A percentile compares a stretch with the other conserved stretches of the same genome.
These are phyloP conservation scores for Penicillium bovifimosum DNA, from an alignment of 495 filamentous ascomycete species.

Conservation along the genomic window DNA sequence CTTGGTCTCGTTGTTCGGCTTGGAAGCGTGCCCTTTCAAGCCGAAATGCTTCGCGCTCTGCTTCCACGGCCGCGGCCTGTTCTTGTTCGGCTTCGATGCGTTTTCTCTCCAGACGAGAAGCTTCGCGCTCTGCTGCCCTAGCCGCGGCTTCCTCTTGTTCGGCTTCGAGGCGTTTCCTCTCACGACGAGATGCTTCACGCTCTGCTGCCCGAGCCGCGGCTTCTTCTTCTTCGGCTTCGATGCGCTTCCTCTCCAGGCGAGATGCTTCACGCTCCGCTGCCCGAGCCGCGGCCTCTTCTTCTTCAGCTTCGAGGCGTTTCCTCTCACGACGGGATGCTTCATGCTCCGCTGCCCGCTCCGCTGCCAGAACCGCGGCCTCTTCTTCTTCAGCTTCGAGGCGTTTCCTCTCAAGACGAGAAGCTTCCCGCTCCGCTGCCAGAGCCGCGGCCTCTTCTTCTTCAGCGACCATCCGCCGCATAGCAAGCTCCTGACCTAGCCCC, in stretches of 20 bases:
- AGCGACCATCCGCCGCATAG: conserved; percentile 24
- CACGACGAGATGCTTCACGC: no score
- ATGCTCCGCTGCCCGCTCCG: no score
- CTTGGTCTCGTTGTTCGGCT: no score
- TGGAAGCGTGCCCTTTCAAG: no score
- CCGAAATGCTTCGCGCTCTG: no score
- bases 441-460: conserved; percentile 11
- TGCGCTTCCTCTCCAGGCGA: not conserved
- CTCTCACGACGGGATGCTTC: no score
- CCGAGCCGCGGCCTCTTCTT: conserved; percentile 3
- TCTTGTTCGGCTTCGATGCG: no score
- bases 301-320: conserved; percentile 1
- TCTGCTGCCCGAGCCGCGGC: not conserved
- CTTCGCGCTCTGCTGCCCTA: no score
- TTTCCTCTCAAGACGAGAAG: not conserved
- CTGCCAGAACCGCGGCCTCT: not conserved
- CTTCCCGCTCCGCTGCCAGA: conserved; percentile 6
- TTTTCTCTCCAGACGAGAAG: no score
- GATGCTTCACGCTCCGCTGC: conserved; percentile 6
- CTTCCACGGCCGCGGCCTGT: no score
- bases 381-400: not conserved
- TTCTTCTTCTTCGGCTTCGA: not conserved
- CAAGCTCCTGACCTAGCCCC: conserved; percentile 46
- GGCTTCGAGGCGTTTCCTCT: not conserved
- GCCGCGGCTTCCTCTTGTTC: no score